Base-by-base conservation (phyloP, 495 filamentous ascomycete species). In the Bryoglossum gracile region DNA sequence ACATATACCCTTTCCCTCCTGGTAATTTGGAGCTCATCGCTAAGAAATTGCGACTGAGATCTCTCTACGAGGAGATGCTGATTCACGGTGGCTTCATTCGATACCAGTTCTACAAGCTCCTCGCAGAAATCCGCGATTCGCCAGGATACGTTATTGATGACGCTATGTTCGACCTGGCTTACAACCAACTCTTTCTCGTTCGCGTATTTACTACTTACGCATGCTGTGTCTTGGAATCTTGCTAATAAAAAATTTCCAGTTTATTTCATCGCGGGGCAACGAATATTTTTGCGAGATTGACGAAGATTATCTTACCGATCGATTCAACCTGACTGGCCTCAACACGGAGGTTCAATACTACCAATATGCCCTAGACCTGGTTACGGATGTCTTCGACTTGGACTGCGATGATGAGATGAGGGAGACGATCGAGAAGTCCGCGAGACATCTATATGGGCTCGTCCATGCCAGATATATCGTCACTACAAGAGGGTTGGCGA, bases 251-350 rank as follows among this genome's bases (percentile, higher is more conserved):
- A 10, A 40, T 6, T 47, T 26, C 44, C 62, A 95, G 92, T 99
- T 99, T 71, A 95, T 96, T 51, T 94, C 89, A 1, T 95, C 89
- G 3, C 81, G 92, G 16, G 92, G 92, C 51, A 96, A 99, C 69
- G 92, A 99, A 64, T 99, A 99, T 68, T 99, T 96, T 56, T 99
- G 92, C 75, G 92, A 99, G 59, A 96, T 99, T 51, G 92, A 99
- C 65, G 92, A 99, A 65, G 92, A 99, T 53, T 99, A 99, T 63
- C 74, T 99, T 14, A 97, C 91, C 42, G 92, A 99, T 64, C 84
- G 92, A 33, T 99, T 99, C 75, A 99, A 99, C 65, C 74, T 99
- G 25, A 99, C 92, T 9, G 92, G 91, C 34, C 78, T 99, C 25
- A 96, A 97, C 65, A 88, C 89, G 25, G 92, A 99, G 63, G 92